phyloP scores from a whole-genome alignment of 192 early-diverging fungal genomes.

The Coemansia sp. region DNA sequence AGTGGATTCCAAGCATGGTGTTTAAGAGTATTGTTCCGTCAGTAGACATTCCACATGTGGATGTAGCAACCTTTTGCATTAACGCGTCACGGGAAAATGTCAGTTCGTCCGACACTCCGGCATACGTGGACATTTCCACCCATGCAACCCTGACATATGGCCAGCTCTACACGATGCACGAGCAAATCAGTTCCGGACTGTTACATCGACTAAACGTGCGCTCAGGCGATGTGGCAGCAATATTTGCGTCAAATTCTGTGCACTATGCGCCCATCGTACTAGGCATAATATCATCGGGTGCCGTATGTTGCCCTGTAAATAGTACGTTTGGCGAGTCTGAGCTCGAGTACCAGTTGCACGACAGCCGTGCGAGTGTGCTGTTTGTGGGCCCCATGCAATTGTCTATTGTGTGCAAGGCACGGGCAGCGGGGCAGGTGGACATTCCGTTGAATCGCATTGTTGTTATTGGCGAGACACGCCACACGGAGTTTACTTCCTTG shows the following conservation, averaged over 20 bases:
- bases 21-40: conserved; percentile 36
- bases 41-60: conserved; percentile 24
- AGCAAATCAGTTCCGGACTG: conserved; percentile 28
- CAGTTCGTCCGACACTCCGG: conserved; percentile 9
- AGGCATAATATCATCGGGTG: conserved; percentile 31
- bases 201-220: conserved; percentile 13
- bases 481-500: conserved; percentile 37
- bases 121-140: conserved; percentile 29
- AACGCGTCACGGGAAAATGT: conserved; percentile 13
- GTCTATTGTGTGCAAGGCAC: conserved; percentile 16
- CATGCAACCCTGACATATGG: conserved; percentile 14
- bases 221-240: conserved; percentile 20
- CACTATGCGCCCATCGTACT: conserved; percentile 31
- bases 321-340: conserved; percentile 61
- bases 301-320: conserved; percentile 34
- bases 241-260: conserved; percentile 38
- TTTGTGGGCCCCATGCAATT: conserved; percentile 58
- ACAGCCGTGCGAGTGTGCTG: conserved; percentile 57
- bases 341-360: conserved; percentile 68
- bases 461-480: conserved; percentile 34
- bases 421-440: conserved; percentile 7
- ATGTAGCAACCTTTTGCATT: conserved; percentile 27
- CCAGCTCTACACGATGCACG: conserved; percentile 11
- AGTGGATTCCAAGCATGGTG: conserved; percentile 17
- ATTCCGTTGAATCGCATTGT: conserved; percentile 14